Evolutionary conservation across 345 rosid species (phyloP).

Genomic region (Lenwebbia sp.): DNA sequence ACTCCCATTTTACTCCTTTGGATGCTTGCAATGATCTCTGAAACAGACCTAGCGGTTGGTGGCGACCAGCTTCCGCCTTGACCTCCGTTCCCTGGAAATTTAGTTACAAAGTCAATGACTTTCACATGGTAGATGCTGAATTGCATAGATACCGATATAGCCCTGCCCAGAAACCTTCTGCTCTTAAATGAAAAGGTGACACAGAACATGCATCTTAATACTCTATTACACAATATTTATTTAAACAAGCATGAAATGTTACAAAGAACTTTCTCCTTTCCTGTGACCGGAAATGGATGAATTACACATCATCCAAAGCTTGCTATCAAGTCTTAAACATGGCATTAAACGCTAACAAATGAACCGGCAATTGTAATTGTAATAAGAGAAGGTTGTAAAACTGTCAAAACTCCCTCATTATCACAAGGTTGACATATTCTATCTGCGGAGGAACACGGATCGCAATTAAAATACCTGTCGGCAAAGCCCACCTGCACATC

Average conservation of each 20-base stretch:
- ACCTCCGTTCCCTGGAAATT: slow-evolving; percentile 29
- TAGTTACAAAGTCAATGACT: slow-evolving; percentile 2
- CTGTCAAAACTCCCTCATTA: not conserved
- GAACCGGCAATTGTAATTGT: not conserved
- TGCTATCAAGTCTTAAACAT: not conserved
- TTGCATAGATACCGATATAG: not conserved
- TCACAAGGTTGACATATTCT: not conserved
- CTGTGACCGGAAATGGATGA: not conserved
- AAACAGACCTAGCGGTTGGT: slow-evolving; percentile 48
- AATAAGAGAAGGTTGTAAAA: not conserved
- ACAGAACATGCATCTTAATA: not conserved
- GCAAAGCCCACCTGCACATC: slow-evolving; percentile 66
- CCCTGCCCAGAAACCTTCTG: not conserved
- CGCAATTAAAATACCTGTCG: slow-evolving; percentile 39
- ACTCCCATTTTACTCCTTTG: slow-evolving; percentile 81
- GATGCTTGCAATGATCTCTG: slow-evolving; percentile 77
- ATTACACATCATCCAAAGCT: not conserved
- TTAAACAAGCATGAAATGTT: not conserved
- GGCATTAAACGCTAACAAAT: not conserved
- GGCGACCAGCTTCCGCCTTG: slow-evolving; percentile 39
- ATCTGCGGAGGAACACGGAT: not conserved
- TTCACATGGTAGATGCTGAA: not conserved
- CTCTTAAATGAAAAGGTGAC: not conserved
- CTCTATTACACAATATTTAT: not conserved
- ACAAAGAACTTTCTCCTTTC: not conserved